These are phyloP conservation scores for Ophiostoma sp. DNA, from an alignment of 2,329 filamentous ascomycete species.

Conservation along the genomic window DNA sequence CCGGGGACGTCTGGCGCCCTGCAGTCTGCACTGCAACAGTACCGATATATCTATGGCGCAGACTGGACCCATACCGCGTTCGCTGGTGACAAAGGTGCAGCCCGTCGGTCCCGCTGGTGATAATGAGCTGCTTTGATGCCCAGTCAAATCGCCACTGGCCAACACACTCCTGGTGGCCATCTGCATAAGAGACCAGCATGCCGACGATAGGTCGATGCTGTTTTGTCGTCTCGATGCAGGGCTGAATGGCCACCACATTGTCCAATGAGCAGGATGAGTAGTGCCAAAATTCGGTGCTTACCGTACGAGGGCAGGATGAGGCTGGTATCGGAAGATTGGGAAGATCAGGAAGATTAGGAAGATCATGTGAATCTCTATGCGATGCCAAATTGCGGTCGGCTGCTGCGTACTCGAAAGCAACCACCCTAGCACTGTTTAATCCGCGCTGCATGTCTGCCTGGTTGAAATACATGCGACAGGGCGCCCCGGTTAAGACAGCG, in stretches of 20 bases:
- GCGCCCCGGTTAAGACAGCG: not conserved
- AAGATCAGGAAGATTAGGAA: not conserved
- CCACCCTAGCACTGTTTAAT: not conserved
- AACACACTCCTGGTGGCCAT: conserved; percentile 15
- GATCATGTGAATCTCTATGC: not conserved
- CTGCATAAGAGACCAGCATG: conserved; percentile 6
- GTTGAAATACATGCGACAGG: conserved; percentile 3
- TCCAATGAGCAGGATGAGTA: conserved; percentile 7
- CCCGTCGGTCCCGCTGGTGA: conserved; percentile 13
- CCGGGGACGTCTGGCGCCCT: not conserved
- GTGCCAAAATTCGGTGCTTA: conserved; percentile 1
- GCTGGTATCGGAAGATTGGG: too few relatives aligned
- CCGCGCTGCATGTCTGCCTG: not conserved
- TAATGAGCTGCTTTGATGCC: conserved; percentile 13
- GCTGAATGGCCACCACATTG: conserved; percentile 16
- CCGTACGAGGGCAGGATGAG: not conserved
- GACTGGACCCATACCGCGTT: conserved; percentile 11
- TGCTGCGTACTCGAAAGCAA: not conserved
- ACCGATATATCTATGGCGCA: conserved; percentile 8
- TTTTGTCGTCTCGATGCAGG: not conserved
- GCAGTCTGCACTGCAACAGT: not conserved
- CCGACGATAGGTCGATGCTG: conserved; percentile 13
- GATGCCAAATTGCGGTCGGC: not conserved
- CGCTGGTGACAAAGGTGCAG: conserved; percentile 12
- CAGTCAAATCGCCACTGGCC: conserved; percentile 19